phyloP scores from a whole-genome alignment of 345 rosid species.

The Citrus mangshanensis region DNA sequence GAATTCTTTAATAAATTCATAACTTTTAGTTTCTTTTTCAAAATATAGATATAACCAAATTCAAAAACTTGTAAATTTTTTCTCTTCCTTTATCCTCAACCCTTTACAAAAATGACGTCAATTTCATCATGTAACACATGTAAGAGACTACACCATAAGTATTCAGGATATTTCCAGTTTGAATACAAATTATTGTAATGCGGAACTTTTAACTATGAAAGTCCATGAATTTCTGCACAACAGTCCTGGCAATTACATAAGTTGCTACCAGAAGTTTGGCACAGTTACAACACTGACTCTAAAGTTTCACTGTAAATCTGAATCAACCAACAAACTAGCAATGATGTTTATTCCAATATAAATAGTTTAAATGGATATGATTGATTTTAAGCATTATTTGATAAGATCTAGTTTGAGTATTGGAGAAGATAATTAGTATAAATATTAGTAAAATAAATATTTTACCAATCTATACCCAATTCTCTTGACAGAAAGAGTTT shows the following conservation, averaged over 20 bases:
- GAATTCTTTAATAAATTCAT: too few relatives aligned
- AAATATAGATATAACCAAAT: too few relatives aligned
- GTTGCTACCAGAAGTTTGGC: not conserved
- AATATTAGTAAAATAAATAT: not conserved
- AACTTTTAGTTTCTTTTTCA: too few relatives aligned
- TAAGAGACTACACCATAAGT: too few relatives aligned
- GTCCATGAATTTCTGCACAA: not conserved
- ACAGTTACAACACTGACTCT: not conserved
- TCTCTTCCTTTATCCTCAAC: not conserved
- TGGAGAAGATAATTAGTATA: not conserved
- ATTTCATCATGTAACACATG: not conserved
- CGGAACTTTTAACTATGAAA: not conserved
- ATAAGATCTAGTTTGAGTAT: not conserved
- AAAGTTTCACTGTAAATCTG: not conserved
- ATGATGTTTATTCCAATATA: not conserved
- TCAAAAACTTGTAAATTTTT: too few relatives aligned
- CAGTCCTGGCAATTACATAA: not conserved
- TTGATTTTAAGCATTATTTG: not conserved
- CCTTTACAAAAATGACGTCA: not conserved
- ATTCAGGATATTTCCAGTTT: too few relatives aligned
- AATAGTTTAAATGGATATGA: not conserved
- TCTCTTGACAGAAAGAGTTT: conserved; percentile 62
- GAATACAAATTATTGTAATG: not conserved
- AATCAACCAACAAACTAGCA: not conserved
- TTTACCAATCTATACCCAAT: conserved; percentile 88